phyloP scores from a whole-genome alignment of 345 rosid genomes.

The Psidium guajava region DNA sequence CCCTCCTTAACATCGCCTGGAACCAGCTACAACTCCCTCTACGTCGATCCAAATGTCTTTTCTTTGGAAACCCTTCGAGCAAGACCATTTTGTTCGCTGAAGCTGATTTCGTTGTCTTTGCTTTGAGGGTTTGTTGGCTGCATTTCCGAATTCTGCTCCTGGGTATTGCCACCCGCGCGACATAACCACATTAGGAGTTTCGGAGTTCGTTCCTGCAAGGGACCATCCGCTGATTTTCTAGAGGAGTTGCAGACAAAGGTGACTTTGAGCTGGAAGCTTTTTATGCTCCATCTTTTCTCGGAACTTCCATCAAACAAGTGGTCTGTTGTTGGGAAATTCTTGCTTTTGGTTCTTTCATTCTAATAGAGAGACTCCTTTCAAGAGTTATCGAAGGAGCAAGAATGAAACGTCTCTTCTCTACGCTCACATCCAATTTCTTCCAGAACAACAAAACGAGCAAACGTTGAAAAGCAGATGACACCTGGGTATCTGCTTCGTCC shows the following conservation, averaged over 20 bases:
- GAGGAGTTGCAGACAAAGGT: not conserved
- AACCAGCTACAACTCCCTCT: too few species aligned
- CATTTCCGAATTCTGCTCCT: not conserved
- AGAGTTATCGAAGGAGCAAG: too few species aligned
- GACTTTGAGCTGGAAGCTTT: not conserved
- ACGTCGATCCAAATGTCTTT: too few species aligned
- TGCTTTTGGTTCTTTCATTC: too few species aligned
- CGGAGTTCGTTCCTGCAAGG: constrained; percentile 10
- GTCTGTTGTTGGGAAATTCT: not conserved
- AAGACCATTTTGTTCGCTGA: not conserved
- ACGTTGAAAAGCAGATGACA: too few species aligned
- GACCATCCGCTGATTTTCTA: constrained; percentile 9
- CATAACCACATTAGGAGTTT: not conserved
- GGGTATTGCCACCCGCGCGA: not conserved
- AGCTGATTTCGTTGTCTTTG: not conserved
- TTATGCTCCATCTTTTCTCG: constrained; percentile 3
- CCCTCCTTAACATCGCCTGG: constrained; percentile 14
- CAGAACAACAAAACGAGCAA: too few species aligned
- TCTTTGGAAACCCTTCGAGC: not conserved
- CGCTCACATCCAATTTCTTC: too few species aligned
- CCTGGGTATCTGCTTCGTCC: too few species aligned
- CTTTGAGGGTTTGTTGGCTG: not conserved
- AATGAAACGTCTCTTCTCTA: too few species aligned
- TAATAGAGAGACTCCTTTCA: too few species aligned
- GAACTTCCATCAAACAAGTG: constrained; percentile 12